Evolutionary conservation across 140 eudicot genomes (phyloP).

Genomic region (Anethum foeniculum): DNA sequence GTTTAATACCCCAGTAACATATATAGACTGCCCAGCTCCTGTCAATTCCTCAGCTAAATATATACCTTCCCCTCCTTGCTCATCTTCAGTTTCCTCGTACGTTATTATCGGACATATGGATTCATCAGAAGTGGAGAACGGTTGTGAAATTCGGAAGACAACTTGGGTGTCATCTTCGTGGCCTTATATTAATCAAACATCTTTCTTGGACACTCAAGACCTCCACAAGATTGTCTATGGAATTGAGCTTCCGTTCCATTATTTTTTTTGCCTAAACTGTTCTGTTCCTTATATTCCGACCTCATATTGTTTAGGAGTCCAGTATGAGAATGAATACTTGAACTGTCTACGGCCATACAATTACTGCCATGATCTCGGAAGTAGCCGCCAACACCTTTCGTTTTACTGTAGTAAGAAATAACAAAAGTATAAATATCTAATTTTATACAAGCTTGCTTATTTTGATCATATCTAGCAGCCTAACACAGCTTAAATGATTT

Average conservation of each 20-base stretch:
- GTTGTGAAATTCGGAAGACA: background rate
- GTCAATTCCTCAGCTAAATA: background rate
- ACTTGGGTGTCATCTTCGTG: background rate
- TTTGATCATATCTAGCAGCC: no score
- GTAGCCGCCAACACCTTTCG: no score
- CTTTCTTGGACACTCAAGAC: background rate
- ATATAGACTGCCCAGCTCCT: background rate
- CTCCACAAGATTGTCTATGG: background rate
- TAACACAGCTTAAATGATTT: no score
- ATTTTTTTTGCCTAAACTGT: background rate
- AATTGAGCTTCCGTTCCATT: background rate
- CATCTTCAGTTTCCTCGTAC: background rate
- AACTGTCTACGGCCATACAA: no score
- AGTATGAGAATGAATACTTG: no score
- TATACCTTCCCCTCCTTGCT: background rate
- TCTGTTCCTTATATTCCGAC: background rate
- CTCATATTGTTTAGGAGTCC: background rate
- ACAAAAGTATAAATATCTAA: no score
- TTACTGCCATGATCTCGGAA: no score
- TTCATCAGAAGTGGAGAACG: background rate
- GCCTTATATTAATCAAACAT: background rate
- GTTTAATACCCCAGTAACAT: background rate
- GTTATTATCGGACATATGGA: background rate
- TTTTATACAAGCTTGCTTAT: no score
- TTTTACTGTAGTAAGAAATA: no score